Evolutionary conservation across 306 rosid genomes (phyloP).

Genomic region (Hippophae gyantsensis): DNA sequence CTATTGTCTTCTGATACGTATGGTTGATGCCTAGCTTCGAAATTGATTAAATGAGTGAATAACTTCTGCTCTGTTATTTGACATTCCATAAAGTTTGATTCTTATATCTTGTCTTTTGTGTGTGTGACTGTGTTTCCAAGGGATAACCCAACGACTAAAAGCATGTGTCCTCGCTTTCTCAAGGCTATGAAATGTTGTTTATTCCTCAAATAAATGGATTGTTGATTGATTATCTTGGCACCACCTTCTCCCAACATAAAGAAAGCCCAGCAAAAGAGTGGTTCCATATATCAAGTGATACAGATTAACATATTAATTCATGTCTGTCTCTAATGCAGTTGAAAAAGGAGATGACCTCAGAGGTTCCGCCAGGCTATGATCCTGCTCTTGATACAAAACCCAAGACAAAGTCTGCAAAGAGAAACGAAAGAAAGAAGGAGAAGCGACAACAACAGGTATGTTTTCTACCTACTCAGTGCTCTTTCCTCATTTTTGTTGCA

Average conservation of each 20-base stretch:
- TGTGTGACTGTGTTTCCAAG: no score
- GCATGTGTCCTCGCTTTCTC: neutral
- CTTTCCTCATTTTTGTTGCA: neutral
- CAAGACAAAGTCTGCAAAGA: slow-evolving; percentile 70
- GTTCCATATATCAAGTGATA: neutral
- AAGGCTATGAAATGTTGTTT: neutral
- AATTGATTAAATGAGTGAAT: no score
- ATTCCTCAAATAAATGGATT: neutral
- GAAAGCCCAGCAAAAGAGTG: neutral
- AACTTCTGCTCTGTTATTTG: no score
- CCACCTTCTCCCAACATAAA: no score
- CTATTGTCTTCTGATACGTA: no score
- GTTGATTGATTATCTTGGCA: neutral
- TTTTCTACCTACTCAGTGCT: neutral
- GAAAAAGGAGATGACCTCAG: slow-evolving; percentile 69
- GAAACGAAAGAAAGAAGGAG: slow-evolving; percentile 92
- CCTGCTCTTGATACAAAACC: slow-evolving; percentile 38
- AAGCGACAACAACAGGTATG: slow-evolving; percentile 65
- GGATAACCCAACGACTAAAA: no score
- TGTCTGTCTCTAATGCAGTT: slow-evolving; percentile 34
- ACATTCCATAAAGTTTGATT: no score
- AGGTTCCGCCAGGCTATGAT: slow-evolving; percentile 74
- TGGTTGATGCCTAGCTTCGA: no score
- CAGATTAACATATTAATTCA: slow-evolving; percentile 1
- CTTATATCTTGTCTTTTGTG: neutral